Base-by-base conservation (phyloP, 257 asterid species). In the Nyctanthes arbortristis region DNA sequence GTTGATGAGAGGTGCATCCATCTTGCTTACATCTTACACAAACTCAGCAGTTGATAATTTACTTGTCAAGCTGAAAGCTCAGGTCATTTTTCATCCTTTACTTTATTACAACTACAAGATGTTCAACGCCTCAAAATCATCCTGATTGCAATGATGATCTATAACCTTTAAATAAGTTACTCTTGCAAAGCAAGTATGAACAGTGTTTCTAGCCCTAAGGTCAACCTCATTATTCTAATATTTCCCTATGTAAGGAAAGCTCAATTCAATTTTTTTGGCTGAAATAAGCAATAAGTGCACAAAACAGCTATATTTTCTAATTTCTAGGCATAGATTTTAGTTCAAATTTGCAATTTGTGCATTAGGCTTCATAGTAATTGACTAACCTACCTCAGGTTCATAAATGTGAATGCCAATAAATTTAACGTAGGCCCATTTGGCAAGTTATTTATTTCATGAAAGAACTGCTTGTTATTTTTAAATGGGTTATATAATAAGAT, bases 1-100 rank as follows among this genome's bases (percentile, higher is more conserved):
- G 78, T 81, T 93, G 84, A 76, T 93, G 84, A 88, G 99, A 88
- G 97, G 95, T 77, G 82, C 93, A 86, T 87, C 99, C 77, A 88
- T 93, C 85, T 86, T 93, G 96, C 97, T 91, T 73, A 93, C 99
- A 24, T 91, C 99, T 71, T 89, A 91, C 94, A 93, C 99, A 68
- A 93, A 89, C 79, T 86, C 97, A 59, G 97, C 99, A 63, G 93
- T 93, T 74, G 99, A 93, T 80, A 93, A 89, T 85, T 77, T 93
- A 73, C 90, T 93, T 57, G 83, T 87, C 85, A 93, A 91, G 79
- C 63, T 91, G 81, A 89, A 87, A 87, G 85, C 87, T 76, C 93
- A 91, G 97, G 97, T 91, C 74, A 76, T 67, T 52, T 30, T 80
- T 77, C 73, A 68, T 71, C 71, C 64, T 70, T 30, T 67, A 67